These are phyloP conservation scores for Cymbopogon citratus DNA, from an alignment of 176 grass and related monocot genomes.

Conservation along the genomic window DNA sequence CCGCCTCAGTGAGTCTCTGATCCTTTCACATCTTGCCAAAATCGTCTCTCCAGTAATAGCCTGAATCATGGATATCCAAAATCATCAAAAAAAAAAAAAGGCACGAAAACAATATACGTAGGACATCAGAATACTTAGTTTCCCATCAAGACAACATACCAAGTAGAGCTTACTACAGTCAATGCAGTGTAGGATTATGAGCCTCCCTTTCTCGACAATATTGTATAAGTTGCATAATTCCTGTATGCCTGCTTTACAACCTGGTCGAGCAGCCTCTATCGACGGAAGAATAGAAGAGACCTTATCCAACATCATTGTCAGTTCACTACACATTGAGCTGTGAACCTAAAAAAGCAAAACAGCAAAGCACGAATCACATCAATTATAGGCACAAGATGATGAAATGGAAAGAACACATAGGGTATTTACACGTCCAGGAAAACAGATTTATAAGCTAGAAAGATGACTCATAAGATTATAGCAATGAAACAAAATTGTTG, in stretches of 20 bases:
- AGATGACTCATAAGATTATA: not conserved
- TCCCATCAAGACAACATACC: slow-evolving; percentile 46
- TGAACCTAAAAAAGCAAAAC: slow-evolving; percentile 58
- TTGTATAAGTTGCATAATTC: slow-evolving; percentile 83
- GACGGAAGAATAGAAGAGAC: slow-evolving; percentile 69
- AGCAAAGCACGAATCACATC: slow-evolving; percentile 5
- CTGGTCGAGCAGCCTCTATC: slow-evolving; percentile 84
- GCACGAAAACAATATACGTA: not conserved
- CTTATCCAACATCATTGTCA: slow-evolving; percentile 77
- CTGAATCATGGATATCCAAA: slow-evolving; percentile 44
- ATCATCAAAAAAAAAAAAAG: not conserved
- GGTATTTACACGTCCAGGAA: not conserved
- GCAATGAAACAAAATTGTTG: not conserved
- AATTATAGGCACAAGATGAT: not conserved
- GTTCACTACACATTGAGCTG: slow-evolving; percentile 50
- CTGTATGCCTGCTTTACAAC: slow-evolving; percentile 72
- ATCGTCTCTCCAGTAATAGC: slow-evolving; percentile 71
- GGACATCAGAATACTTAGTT: slow-evolving; percentile 20
- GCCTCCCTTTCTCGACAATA: slow-evolving; percentile 70
- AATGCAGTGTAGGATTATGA: slow-evolving; percentile 59
- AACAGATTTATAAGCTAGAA: not conserved
- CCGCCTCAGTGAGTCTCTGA: slow-evolving; percentile 49
- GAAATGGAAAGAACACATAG: not conserved
- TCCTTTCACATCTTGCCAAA: slow-evolving; percentile 62
- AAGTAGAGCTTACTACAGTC: slow-evolving; percentile 91